Evolutionary conservation across 1,139 yeast genomes (phyloP).

Genomic region (Protomyces inundatus): DNA sequence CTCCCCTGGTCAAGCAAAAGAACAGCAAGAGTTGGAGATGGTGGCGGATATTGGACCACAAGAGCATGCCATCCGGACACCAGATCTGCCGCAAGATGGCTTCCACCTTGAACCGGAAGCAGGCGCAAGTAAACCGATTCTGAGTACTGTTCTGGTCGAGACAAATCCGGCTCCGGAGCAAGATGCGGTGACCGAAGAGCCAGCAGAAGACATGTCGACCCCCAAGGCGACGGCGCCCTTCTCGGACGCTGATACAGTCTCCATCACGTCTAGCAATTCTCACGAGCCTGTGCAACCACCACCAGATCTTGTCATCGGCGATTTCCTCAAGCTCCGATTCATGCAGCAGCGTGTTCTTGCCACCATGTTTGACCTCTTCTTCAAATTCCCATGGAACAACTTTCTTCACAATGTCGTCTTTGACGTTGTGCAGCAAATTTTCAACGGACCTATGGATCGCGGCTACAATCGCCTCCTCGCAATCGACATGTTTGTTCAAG

Average conservation of each 20-base stretch:
- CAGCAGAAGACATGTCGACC: neutral
- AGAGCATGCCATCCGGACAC: conserved; percentile 12
- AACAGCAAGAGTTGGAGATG: conserved; percentile 20
- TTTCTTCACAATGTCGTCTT: conserved; percentile 95
- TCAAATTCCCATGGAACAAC: conserved; percentile 95
- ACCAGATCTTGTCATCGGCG: conserved; percentile 72
- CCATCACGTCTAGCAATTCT: conserved; percentile 28
- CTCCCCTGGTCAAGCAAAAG: conserved; percentile 1
- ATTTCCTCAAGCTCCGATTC: conserved; percentile 74
- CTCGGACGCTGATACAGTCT: conserved; percentile 23
- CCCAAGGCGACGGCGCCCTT: neutral
- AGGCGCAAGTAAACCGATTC: neutral
- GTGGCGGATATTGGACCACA: conserved; percentile 24
- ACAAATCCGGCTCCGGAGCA: neutral
- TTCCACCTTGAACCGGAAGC: neutral
- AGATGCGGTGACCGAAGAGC: too few relatives aligned
- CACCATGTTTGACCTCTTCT: conserved; percentile 70
- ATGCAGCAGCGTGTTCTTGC: conserved; percentile 76
- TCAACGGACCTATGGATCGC: conserved; percentile 92
- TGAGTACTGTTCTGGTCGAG: neutral
- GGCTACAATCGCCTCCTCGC: conserved; percentile 85
- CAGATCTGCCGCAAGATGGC: conserved; percentile 5
- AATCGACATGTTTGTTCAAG: conserved; percentile 74
- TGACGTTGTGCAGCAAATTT: conserved; percentile 92
- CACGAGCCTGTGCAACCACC: conserved; percentile 26